These are phyloP conservation scores for Tanozyma kutaoensis DNA, from an alignment of 805 yeast species.

Conservation along the genomic window DNA sequence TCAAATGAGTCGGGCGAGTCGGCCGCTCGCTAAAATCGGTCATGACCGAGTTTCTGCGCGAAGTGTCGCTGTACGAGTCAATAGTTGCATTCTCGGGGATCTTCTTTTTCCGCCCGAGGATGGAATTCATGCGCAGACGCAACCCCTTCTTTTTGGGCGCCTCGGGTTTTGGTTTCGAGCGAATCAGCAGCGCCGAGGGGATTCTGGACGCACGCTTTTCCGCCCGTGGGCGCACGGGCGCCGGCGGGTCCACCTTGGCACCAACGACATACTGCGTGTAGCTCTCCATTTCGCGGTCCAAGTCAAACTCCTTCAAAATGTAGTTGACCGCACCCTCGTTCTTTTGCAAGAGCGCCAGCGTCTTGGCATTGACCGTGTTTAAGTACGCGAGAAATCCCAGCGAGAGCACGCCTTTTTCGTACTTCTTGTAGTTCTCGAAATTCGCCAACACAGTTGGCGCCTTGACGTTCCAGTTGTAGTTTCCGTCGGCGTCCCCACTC, in stretches of 20 bases:
- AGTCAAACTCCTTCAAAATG: constrained; percentile 34
- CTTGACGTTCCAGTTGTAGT: constrained; percentile 58
- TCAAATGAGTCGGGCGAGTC: too few relatives aligned
- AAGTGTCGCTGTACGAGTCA: too few relatives aligned
- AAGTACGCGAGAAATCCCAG: constrained; percentile 56
- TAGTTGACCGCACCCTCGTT: constrained; percentile 58
- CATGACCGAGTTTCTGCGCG: too few relatives aligned
- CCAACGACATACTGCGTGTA: constrained; percentile 20
- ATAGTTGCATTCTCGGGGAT: background rate
- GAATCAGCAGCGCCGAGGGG: too few relatives aligned
- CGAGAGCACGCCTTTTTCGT: constrained; percentile 41
- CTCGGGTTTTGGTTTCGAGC: too few relatives aligned
- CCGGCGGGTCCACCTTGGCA: background rate
- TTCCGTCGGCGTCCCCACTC: constrained; percentile 16
- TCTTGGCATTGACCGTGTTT: constrained; percentile 15
- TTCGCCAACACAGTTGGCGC: constrained; percentile 68
- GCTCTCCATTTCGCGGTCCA: constrained; percentile 22
- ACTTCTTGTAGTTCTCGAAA: constrained; percentile 58
- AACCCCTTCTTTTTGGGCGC: constrained; percentile 34
- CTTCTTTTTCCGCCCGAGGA: constrained; percentile 50
- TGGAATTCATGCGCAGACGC: constrained; percentile 64
- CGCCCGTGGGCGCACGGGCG: constrained; percentile 1
- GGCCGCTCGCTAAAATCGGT: too few relatives aligned
- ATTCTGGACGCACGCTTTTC: too few relatives aligned
- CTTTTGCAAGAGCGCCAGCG: constrained; percentile 11